Evolutionary conservation across 1,139 yeast genomes (phyloP).

Genomic region (Hyphopichia pseudoburtonii): DNA sequence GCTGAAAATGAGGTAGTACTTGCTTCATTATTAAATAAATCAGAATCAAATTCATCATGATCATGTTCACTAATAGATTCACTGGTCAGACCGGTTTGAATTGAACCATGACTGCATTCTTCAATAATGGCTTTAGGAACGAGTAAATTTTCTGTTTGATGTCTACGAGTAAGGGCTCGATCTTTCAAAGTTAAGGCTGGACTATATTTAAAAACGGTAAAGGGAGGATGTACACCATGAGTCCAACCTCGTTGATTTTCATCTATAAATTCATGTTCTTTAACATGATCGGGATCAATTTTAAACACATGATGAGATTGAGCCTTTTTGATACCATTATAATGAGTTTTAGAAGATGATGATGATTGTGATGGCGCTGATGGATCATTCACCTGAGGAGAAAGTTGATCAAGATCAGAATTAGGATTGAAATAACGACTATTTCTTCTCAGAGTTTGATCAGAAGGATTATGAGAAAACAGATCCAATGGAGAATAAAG

Average conservation of each 20-base stretch:
- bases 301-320: constrained; percentile 1
- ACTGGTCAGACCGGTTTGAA: constrained; percentile 4
- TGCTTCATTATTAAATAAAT: neutral
- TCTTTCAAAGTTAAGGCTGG: constrained; percentile 14
- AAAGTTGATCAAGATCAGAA: too few species aligned
- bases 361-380: neutral
- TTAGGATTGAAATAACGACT: neutral
- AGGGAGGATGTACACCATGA: constrained; percentile 31
- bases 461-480: neutral
- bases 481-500: neutral
- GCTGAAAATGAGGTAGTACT: constrained; percentile 30
- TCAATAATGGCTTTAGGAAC: constrained; percentile 27
- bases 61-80: constrained; percentile 2
- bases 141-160: constrained; percentile 21
- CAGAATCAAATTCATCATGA: neutral
- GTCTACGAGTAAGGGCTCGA: constrained; percentile 16
- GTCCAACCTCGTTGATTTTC: constrained; percentile 21
- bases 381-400: too few species aligned
- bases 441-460: neutral
- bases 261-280: constrained; percentile 8
- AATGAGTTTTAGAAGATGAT: neutral
- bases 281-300: neutral
- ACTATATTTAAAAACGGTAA: constrained; percentile 26
- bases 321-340: constrained; percentile 1
- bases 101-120: constrained; percentile 18